Evolutionary conservation across 202 grass and related monocot genomes (phyloP), one percentile per base, ranked within the genome.

Genomic region (Carex arenaria): DNA sequence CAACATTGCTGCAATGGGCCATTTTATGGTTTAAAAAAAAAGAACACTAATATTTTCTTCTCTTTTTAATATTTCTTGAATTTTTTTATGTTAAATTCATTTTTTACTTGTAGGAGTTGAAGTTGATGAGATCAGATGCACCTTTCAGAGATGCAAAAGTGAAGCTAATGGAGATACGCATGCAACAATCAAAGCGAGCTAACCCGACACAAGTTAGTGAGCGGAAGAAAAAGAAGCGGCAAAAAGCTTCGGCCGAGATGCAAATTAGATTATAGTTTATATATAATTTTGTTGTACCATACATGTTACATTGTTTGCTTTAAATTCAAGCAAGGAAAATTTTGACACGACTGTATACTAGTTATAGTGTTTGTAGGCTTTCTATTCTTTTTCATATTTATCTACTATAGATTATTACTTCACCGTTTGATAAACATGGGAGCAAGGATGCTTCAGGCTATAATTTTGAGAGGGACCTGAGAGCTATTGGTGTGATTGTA

Each of bases 1-100:
- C 86, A 98, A 95, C 68, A 92, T 98, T 10, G 90, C 95, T 0
- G 95, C 87, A 9, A 90, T 98, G 95, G 92, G 90, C 88, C 90
- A 98, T 89, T 64, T 94, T 17, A 94, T 91, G 88, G 92, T 94
- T 32, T 36, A 26, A 26, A 45, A 38, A 20, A 14, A 86, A 26
- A 65, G 6, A 45, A 56, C 7, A 1, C 10, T 55, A 2, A 3
- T 64, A 12, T 63, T 71, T 60, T 28, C 72, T 10, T 51, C 4
- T 7, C 26, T 82, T 20, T 23, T 56, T 2, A 34, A 32, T 6
- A 12, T 83, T 13, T 15, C 12, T 82, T 88, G 10, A 83, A 62
- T 76, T 67, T 78, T 78, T 13, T 80, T 7, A 54, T 65, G 28
- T 82, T 82, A 32, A 15, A 78, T 19, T 49, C 11, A 49, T 75